Evolutionary conservation across 225 moss, liverwort and hornwort genomes (phyloP).

Genomic region (Pleurozium schreberi): DNA sequence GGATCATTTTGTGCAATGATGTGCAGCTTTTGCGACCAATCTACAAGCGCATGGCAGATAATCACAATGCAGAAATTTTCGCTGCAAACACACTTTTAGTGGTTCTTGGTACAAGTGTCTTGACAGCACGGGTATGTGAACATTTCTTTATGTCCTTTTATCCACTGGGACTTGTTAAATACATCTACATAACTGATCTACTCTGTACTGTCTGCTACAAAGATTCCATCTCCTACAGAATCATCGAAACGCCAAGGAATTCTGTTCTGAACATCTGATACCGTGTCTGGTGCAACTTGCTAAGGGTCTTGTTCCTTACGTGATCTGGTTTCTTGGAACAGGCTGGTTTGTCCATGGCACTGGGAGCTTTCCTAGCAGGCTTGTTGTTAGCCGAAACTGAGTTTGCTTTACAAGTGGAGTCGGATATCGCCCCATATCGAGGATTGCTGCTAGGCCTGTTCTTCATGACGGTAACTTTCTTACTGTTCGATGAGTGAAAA

Average conservation of each 20-base stretch:
- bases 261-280: neutral
- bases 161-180: neutral
- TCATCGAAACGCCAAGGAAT: neutral
- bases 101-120: constrained; percentile 89
- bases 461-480: constrained; percentile 76
- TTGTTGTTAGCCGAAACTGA: constrained; percentile 89
- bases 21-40: constrained; percentile 86
- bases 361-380: constrained; percentile 93
- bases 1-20: neutral
- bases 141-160: neutral
- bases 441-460: constrained; percentile 93
- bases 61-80: constrained; percentile 95
- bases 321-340: constrained; percentile 11
- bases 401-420: constrained; percentile 94
- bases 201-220: neutral
- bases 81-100: constrained; percentile 94
- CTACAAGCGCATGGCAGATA: constrained; percentile 99
- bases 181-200: neutral
- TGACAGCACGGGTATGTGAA: constrained; percentile 79
- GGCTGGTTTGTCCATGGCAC: constrained; percentile 98
- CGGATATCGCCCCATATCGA: constrained; percentile 92
- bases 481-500: neutral
- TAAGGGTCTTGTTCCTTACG: neutral
- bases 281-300: neutral
- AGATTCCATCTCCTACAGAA: neutral